These are phyloP conservation scores for Fusarium clavum DNA, from an alignment of 2,329 filamentous ascomycete genomes.

Conservation along the genomic window DNA sequence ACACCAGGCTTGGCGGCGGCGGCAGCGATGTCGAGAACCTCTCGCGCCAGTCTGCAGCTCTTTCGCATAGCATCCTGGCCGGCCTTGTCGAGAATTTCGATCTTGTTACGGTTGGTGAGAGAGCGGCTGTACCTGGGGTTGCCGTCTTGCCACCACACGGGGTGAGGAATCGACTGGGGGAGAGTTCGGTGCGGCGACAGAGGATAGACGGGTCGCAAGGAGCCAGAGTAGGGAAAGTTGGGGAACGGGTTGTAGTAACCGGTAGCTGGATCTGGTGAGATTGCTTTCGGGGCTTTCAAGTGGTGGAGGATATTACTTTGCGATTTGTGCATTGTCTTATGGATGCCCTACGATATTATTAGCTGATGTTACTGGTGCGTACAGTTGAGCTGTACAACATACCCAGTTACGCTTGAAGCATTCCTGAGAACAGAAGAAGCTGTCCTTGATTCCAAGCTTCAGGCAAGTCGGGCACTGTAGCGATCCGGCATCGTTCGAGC, in stretches of 20 bases:
- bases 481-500: slow-evolving; percentile 84
- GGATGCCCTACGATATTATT: slow-evolving; percentile 69
- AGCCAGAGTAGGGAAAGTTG: slow-evolving; percentile 83
- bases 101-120: slow-evolving; percentile 79
- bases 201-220: slow-evolving; percentile 87
- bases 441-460: slow-evolving; percentile 87
- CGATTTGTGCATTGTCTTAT: slow-evolving; percentile 80
- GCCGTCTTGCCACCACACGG: slow-evolving; percentile 90
- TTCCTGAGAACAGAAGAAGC: slow-evolving; percentile 97
- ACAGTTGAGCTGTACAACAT: slow-evolving; percentile 51
- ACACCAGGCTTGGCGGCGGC: slow-evolving; percentile 88
- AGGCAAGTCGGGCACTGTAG: slow-evolving; percentile 96
- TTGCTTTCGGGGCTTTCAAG: slow-evolving; percentile 80
- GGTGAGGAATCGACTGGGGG: slow-evolving; percentile 82
- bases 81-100: slow-evolving; percentile 82
- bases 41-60: slow-evolving; percentile 85
- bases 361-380: slow-evolving; percentile 31
- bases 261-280: slow-evolving; percentile 92
- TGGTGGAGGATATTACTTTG: slow-evolving; percentile 80
- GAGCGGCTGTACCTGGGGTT: slow-evolving; percentile 72
- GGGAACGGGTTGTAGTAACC: slow-evolving; percentile 94
- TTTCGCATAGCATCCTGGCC: slow-evolving; percentile 92
- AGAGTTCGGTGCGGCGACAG: slow-evolving; percentile 78
- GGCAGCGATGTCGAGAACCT: slow-evolving; percentile 93
- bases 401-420: slow-evolving; percentile 99